phyloP scores from a whole-genome alignment of 108 stramenopile genomes.

The Fistulifera pelliculosa region DNA sequence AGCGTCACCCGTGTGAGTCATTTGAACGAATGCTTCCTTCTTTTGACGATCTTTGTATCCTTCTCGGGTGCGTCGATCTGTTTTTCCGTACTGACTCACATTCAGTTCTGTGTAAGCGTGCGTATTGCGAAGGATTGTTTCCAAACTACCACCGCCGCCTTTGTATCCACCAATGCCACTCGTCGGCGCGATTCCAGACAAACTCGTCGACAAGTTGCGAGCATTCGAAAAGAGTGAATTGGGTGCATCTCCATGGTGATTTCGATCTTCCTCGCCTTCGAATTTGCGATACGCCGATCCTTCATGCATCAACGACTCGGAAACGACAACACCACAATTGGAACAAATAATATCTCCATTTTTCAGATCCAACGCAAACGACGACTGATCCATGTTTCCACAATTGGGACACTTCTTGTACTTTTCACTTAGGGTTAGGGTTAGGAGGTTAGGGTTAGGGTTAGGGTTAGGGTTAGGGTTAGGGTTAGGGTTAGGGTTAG shows the following conservation, averaged over 20 bases:
- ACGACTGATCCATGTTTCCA: conserved; percentile 75
- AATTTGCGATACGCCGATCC: conserved; percentile 81
- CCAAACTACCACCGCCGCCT: conserved; percentile 42
- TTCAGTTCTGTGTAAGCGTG: conserved; percentile 83
- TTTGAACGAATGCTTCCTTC: conserved; percentile 60
- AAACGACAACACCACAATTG: conserved; percentile 71
- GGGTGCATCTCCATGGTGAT: conserved; percentile 81
- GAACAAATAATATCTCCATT: conserved; percentile 85
- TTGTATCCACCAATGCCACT: conserved; percentile 53
- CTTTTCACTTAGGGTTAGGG: no score
- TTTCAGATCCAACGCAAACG: conserved; percentile 70
- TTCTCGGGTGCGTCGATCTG: conserved; percentile 70
- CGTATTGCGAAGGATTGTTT: conserved; percentile 70
- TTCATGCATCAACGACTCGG: conserved; percentile 81
- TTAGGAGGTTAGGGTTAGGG: no score
- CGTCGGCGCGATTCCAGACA: conserved; percentile 49
- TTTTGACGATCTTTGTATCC: conserved; percentile 91
- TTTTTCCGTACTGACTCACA: conserved; percentile 78
- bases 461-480: no score
- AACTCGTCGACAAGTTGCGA: conserved; percentile 73
- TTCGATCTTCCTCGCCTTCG: conserved; percentile 86
- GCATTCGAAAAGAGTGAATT: conserved; percentile 72
- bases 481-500: no score
- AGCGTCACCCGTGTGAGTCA: conserved; percentile 76
- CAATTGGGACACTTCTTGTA: conserved; percentile 75